A percentile compares a stretch with the other conserved stretches of the same genome.
These are phyloP conservation scores for Phoenix roebelenii DNA, from an alignment of 176 grass and related monocot species.

Conservation along the genomic window DNA sequence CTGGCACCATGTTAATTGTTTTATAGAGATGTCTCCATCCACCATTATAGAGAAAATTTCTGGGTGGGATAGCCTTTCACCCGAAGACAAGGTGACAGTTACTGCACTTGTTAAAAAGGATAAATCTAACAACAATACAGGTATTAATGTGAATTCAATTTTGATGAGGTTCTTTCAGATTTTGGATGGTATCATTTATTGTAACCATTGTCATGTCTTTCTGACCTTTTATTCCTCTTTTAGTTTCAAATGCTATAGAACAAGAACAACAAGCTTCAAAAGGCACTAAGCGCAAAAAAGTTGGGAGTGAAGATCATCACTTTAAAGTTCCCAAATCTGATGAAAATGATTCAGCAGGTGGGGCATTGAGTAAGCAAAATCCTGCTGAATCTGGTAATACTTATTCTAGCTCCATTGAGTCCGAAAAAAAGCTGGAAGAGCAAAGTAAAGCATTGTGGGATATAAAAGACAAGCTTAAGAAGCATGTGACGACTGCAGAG, in stretches of 20 bases:
- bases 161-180: slow-evolving; percentile 4
- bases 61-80: slow-evolving; percentile 64
- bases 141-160: slow-evolving; percentile 27
- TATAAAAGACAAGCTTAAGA: slow-evolving; percentile 87
- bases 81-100: slow-evolving; percentile 55
- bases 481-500: slow-evolving; percentile 56
- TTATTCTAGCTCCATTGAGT: slow-evolving; percentile 27
- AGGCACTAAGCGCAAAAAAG: slow-evolving; percentile 65
- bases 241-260: too few relatives aligned
- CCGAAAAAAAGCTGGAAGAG: slow-evolving; percentile 58
- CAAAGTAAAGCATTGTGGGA: slow-evolving; percentile 82
- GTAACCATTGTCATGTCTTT: too few relatives aligned
- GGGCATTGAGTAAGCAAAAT: slow-evolving; percentile 25
- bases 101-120: slow-evolving; percentile 48
- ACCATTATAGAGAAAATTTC: slow-evolving; percentile 50
- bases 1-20: slow-evolving; percentile 78
- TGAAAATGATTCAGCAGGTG: slow-evolving; percentile 32
- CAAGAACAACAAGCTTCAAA: slow-evolving; percentile 44
- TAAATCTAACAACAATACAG: slow-evolving; percentile 20
- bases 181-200: background rate
- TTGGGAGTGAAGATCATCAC: slow-evolving; percentile 16
- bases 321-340: slow-evolving; percentile 55
- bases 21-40: slow-evolving; percentile 56
- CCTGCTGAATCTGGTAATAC: slow-evolving; percentile 25
- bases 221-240: too few relatives aligned